Evolutionary conservation across 345 rosid species (phyloP).

Genomic region (Nasturtium officinale): DNA sequence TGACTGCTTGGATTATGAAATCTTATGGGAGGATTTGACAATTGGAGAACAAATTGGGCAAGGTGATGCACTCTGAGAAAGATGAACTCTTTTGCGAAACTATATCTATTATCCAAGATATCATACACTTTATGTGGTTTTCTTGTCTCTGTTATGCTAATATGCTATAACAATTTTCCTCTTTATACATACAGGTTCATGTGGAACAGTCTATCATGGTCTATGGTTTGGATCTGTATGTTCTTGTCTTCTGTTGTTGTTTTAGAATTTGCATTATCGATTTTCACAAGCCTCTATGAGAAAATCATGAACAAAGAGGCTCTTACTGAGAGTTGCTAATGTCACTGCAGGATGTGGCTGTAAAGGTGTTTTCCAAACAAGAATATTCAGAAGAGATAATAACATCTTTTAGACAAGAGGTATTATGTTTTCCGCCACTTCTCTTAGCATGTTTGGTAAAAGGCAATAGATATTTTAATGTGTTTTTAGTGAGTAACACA

Average conservation of each 20-base stretch:
- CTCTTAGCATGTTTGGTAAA: conserved; percentile 2
- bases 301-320: conserved; percentile 18
- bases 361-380: conserved; percentile 93
- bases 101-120: conserved; percentile 8
- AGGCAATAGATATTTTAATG: conserved; percentile 11
- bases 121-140: conserved; percentile 31
- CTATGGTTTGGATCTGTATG: conserved; percentile 99
- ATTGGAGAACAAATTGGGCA: conserved; percentile 92
- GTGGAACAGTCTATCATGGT: conserved; percentile 93
- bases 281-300: conserved; percentile 5
- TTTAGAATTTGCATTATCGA: conserved; percentile 32
- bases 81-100: not conserved
- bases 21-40: conserved; percentile 89
- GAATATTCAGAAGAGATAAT: conserved; percentile 90
- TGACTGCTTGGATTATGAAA: conserved; percentile 90
- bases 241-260: conserved; percentile 54
- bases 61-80: conserved; percentile 54
- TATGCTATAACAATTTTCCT: conserved; percentile 5
- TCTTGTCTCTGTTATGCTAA: conserved; percentile 22
- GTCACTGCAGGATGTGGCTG: conserved; percentile 88
- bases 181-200: conserved; percentile 67
- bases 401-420: conserved; percentile 90
- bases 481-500: conserved; percentile 3
- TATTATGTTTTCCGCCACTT: conserved; percentile 31
- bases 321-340: conserved; percentile 34